Evolutionary conservation across 1,284 basidiomycete genomes (phyloP).

Genomic region (Papiliotrema nemorosa): DNA sequence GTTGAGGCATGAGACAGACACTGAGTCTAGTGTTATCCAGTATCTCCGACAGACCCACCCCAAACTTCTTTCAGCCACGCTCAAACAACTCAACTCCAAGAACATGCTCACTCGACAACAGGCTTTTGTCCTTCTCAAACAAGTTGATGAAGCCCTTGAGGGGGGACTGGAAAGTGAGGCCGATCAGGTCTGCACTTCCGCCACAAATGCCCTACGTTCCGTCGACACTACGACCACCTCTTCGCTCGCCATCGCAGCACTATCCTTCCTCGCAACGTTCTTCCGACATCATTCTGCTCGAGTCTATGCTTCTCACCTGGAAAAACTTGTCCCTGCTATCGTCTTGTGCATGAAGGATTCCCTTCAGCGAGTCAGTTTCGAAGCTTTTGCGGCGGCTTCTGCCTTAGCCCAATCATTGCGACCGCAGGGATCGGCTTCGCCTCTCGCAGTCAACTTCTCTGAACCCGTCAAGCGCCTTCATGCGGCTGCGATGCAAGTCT

Average conservation of each 20-base stretch:
- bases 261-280: slow-evolving; percentile 80
- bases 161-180: slow-evolving; percentile 76
- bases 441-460: slow-evolving; percentile 31
- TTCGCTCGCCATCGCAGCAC: slow-evolving; percentile 69
- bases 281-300: slow-evolving; percentile 74
- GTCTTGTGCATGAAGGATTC: slow-evolving; percentile 62
- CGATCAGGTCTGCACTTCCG: slow-evolving; percentile 50
- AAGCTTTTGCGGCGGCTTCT: slow-evolving; percentile 63
- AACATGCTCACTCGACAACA: slow-evolving; percentile 79
- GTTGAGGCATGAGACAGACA: slow-evolving; percentile 29
- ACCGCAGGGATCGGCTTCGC: slow-evolving; percentile 35
- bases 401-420: slow-evolving; percentile 52
- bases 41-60: slow-evolving; percentile 67
- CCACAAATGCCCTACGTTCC: slow-evolving; percentile 37
- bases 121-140: slow-evolving; percentile 73
- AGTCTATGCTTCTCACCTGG: slow-evolving; percentile 61
- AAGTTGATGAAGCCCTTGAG: slow-evolving; percentile 72
- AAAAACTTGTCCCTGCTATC: slow-evolving; percentile 66
- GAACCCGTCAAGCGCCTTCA: slow-evolving; percentile 67
- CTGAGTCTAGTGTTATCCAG: slow-evolving; percentile 10
- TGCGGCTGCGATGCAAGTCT: slow-evolving; percentile 64
- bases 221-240: slow-evolving; percentile 65
- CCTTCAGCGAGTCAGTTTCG: slow-evolving; percentile 57
- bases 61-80: slow-evolving; percentile 70
- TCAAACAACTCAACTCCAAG: slow-evolving; percentile 81